Conservation (phyloP, 441 rosid species). For the Populus tomentosa region DNA sequence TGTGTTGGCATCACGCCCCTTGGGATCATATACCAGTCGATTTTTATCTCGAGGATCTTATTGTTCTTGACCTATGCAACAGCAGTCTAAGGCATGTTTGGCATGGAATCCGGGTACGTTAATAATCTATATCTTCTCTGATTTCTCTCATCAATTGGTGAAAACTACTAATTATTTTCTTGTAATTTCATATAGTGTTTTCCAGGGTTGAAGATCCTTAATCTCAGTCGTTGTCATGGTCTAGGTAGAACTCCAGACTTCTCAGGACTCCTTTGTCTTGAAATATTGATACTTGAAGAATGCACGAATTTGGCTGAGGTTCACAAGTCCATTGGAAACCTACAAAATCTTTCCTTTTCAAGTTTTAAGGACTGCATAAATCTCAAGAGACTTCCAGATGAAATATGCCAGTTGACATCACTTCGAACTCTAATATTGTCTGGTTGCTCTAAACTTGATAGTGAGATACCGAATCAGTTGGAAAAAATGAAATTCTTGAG, state of each 20-base stretch:
- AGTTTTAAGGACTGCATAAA: slow-evolving; percentile 8
- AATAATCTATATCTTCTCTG: background rate
- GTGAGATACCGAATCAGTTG: background rate
- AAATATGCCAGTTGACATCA: background rate
- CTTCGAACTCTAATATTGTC: slow-evolving; percentile 1
- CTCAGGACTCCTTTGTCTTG: slow-evolving; percentile 10
- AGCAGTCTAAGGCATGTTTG: slow-evolving; percentile 10
- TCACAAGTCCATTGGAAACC: slow-evolving; percentile 13
- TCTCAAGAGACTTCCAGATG: slow-evolving; percentile 3
- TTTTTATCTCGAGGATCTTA: slow-evolving; percentile 9
- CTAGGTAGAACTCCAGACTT: slow-evolving; percentile 23
- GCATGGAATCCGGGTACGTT: slow-evolving; percentile 14
- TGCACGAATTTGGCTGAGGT: slow-evolving; percentile 14
- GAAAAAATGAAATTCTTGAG: background rate
- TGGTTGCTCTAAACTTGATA: slow-evolving; percentile 1
- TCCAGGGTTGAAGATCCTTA: slow-evolving; percentile 17
- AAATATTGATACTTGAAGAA: slow-evolving; percentile 15
- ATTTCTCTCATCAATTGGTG: background rate
- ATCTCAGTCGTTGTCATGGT: slow-evolving; percentile 15
- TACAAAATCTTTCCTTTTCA: background rate
- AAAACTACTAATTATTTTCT: background rate
- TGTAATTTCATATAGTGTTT: slow-evolving; percentile 2
- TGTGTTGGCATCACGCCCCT: slow-evolving; percentile 20
- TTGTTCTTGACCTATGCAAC: slow-evolving; percentile 14
- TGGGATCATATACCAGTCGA: slow-evolving; percentile 9